Base-by-base conservation (phyloP, 495 filamentous ascomycete genomes). In the Aspergillus wentii region DNA sequence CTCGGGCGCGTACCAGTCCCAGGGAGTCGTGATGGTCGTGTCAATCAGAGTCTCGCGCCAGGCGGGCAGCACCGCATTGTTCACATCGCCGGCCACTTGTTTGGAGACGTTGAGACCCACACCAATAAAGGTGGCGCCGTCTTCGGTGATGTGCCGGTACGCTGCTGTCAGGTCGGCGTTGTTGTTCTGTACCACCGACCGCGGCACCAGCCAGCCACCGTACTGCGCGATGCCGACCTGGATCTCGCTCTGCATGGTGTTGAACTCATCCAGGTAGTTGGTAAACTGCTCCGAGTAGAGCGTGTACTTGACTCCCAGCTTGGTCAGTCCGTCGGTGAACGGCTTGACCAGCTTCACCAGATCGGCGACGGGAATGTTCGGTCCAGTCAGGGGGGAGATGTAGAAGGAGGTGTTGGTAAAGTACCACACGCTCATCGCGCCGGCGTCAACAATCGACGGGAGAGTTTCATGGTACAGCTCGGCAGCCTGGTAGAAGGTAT, bases 141-240 rank as follows among this genome's bases (percentile, higher is more conserved):
- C 66, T 13, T 64, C 54, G 19, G 46, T 57, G 16, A 75, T 65
- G 34, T 57, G 38, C 6, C 68, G 46, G 16, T 69, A 59, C 2
- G 59, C 45, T 11, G 57, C 43, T 4, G 58, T 60, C 9, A 79
- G 43, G 5, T 39, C 65, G n/a, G 61, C 59, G 58, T 70, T 78
- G 43, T 76, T 75, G 10, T 59, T 41, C 6, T 61, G 38, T 25
- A 76, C 64, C 4, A 77, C 62, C 13, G 51, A 34, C 30, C 62
- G 61, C 4, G 78, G 79, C 30, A 83, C 64, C 19, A 83, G 60
- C 22, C 78, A 72, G 32, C 77, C 71, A 13, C 75, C 78, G 40
- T 70, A 70, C 45, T 78, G 71, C n/a, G 65, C 59, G 15, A 60
- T 66, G 41, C 65, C 65, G 29, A 74, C 65, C 17, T 61, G 39